Evolutionary conservation across 2,329 filamentous ascomycete species (phyloP).

Genomic region (Phaeoacremonium minimum): DNA sequence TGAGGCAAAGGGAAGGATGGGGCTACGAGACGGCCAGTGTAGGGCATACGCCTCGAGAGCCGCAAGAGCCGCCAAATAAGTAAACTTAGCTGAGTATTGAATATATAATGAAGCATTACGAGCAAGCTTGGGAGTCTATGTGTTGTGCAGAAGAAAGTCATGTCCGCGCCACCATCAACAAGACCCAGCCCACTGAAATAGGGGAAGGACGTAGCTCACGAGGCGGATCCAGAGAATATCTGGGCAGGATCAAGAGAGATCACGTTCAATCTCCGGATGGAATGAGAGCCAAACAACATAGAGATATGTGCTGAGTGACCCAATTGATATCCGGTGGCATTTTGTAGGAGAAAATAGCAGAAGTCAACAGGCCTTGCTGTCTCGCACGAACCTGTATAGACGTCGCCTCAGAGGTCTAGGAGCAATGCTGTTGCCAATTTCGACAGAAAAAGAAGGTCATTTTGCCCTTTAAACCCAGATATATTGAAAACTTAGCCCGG

Average conservation of each 20-base stretch:
- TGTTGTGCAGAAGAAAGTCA: neutral
- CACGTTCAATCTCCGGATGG: slow-evolving; percentile 17
- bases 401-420: too few relatives aligned
- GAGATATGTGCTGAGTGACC: slow-evolving; percentile 26
- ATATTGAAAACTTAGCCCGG: too few relatives aligned
- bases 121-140: neutral
- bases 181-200: slow-evolving; percentile 1
- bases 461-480: too few relatives aligned
- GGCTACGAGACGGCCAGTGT: slow-evolving; percentile 11
- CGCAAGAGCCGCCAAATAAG: too few relatives aligned
- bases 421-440: too few relatives aligned
- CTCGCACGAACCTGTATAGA: too few relatives aligned
- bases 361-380: too few relatives aligned
- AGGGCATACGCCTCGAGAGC: slow-evolving; percentile 1
- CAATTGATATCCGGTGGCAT: slow-evolving; percentile 35
- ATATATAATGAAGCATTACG: neutral
- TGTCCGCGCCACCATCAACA: slow-evolving; percentile 2
- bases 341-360: too few relatives aligned
- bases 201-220: neutral
- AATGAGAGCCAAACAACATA: slow-evolving; percentile 21
- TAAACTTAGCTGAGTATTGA: slow-evolving; percentile 6
- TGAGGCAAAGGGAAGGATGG: slow-evolving; percentile 63
- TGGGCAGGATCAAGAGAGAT: neutral
- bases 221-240: slow-evolving; percentile 4
- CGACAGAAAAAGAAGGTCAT: too few relatives aligned